Evolutionary conservation across 257 asterid genomes (phyloP).

Genomic region (Nicotiana undulata): DNA sequence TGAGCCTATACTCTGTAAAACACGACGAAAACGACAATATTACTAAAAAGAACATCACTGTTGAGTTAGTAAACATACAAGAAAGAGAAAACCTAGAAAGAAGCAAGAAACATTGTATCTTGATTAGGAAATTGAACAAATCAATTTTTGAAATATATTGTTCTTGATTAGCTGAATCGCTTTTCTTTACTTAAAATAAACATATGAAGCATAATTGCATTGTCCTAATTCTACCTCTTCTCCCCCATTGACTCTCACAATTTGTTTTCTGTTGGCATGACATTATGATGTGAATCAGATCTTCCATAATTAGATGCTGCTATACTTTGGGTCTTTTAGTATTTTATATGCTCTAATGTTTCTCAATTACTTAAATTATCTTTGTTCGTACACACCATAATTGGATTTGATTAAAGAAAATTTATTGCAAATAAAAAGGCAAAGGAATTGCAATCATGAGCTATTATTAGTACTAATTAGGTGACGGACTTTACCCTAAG

Average conservation of each 20-base stretch:
- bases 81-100: not conserved
- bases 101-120: not conserved
- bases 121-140: not conserved
- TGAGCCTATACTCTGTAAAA: not conserved
- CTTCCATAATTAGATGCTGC: constrained; percentile 2
- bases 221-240: not conserved
- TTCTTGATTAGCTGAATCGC: not conserved
- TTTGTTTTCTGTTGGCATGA: constrained; percentile 5
- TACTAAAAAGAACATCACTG: not conserved
- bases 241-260: not conserved
- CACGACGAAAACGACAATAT: not conserved
- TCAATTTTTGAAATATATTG: not conserved
- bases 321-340: not conserved
- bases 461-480: not conserved
- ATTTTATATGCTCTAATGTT: not conserved
- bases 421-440: not conserved
- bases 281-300: constrained; percentile 5
- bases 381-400: not conserved
- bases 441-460: not conserved
- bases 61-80: not conserved
- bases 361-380: not conserved
- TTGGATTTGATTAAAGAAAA: not conserved
- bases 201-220: not conserved
- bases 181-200: not conserved
- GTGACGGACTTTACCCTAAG: not conserved